Conservation (phyloP, 108 stramenopile genomes). For the Pseudonitzschia multiseries region DNA sequence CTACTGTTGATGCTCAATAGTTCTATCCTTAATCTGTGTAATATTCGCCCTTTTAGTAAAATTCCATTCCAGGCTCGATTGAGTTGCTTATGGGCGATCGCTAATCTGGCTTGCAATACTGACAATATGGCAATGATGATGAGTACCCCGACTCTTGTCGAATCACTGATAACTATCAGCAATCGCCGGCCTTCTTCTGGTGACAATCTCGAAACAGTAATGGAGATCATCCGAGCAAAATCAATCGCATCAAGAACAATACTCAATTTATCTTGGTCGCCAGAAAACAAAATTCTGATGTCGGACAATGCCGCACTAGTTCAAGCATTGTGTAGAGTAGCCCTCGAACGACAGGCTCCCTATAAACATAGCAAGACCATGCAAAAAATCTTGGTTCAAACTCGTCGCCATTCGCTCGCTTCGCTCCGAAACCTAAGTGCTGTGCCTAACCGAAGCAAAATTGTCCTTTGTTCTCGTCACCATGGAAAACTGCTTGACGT, state of each 20-base stretch:
- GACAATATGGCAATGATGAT: slow-evolving; percentile 75
- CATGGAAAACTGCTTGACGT: slow-evolving; percentile 51
- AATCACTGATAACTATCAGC: slow-evolving; percentile 39
- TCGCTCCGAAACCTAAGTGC: slow-evolving; percentile 61
- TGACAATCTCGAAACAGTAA: slow-evolving; percentile 39
- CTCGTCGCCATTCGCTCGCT: slow-evolving; percentile 48
- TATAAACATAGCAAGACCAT: slow-evolving; percentile 39
- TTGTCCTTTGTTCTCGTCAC: slow-evolving; percentile 33
- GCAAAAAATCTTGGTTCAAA: slow-evolving; percentile 41
- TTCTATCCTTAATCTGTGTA: slow-evolving; percentile 35
- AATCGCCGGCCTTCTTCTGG: slow-evolving; percentile 25
- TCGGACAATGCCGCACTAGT: slow-evolving; percentile 39
- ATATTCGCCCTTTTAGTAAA: slow-evolving; percentile 28
- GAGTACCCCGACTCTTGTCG: slow-evolving; percentile 43
- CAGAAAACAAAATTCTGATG: slow-evolving; percentile 54
- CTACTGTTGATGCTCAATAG: not conserved
- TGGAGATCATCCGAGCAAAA: slow-evolving; percentile 51
- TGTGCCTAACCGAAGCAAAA: slow-evolving; percentile 50
- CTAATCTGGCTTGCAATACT: slow-evolving; percentile 63
- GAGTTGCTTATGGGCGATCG: slow-evolving; percentile 59
- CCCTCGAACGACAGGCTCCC: slow-evolving; percentile 38
- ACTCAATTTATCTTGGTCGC: slow-evolving; percentile 59
- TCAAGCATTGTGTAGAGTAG: slow-evolving; percentile 32
- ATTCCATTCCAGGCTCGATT: slow-evolving; percentile 55
- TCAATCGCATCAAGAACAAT: slow-evolving; percentile 55